Evolutionary conservation across 768 basidiomycete genomes (phyloP).

Genomic region (Tricholoma saponaceum): DNA sequence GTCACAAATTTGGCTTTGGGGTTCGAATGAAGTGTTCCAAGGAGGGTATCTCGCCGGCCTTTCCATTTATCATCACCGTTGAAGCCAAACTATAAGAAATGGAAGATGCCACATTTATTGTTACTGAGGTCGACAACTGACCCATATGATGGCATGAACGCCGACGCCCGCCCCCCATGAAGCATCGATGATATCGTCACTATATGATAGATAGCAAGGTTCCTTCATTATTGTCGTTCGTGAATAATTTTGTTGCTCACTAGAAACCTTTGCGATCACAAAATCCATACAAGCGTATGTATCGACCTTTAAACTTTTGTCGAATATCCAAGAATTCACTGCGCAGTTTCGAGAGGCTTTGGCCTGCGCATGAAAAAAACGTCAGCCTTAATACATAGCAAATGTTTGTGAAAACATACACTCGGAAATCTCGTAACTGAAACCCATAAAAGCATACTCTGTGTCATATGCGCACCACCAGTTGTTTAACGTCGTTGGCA

Average conservation of each 20-base stretch:
- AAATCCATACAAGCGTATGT: slow-evolving; percentile 54
- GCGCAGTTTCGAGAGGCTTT: slow-evolving; percentile 45
- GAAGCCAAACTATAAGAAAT: slow-evolving; percentile 40
- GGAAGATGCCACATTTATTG: background rate
- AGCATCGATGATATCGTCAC: slow-evolving; percentile 59
- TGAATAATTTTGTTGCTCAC: slow-evolving; percentile 22
- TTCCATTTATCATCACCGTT: slow-evolving; percentile 47
- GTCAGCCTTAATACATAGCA: slow-evolving; percentile 2
- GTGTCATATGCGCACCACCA: slow-evolving; percentile 66
- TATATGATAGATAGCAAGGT: slow-evolving; percentile 9
- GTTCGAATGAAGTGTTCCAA: slow-evolving; percentile 52
- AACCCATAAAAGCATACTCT: slow-evolving; percentile 75
- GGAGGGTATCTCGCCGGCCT: slow-evolving; percentile 47
- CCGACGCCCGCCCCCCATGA: slow-evolving; percentile 68
- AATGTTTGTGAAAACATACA: slow-evolving; percentile 36
- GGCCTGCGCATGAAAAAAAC: slow-evolving; percentile 39
- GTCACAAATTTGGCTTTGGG: slow-evolving; percentile 62
- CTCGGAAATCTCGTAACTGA: slow-evolving; percentile 69
- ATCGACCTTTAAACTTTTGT: slow-evolving; percentile 55
- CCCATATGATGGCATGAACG: slow-evolving; percentile 74
- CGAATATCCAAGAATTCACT: slow-evolving; percentile 60
- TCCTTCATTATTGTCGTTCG: background rate
- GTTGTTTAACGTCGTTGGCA: slow-evolving; percentile 39
- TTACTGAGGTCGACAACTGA: slow-evolving; percentile 23
- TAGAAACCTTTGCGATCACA: slow-evolving; percentile 46